phyloP scores from a whole-genome alignment of 2,329 filamentous ascomycete genomes.

The Talaromyces funiculosus region DNA sequence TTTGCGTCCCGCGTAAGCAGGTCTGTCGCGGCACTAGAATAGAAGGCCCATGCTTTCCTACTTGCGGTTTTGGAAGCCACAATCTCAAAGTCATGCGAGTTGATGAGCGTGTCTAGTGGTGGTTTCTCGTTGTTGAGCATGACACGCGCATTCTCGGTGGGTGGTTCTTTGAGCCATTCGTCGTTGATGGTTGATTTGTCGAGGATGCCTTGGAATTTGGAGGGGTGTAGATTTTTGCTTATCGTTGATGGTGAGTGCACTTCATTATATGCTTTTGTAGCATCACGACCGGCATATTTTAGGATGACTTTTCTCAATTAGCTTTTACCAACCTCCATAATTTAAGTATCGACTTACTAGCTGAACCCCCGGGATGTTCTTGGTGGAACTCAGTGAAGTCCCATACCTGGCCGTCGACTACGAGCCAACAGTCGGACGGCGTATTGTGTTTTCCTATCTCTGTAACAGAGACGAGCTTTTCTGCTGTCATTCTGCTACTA shows the following conservation, averaged over 20 bases:
- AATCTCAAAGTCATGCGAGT: conserved; percentile 55
- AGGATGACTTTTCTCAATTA: conserved; percentile 34
- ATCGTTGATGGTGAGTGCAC: conserved; percentile 46
- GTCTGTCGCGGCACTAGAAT: conserved; percentile 61
- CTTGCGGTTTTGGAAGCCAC: conserved; percentile 52
- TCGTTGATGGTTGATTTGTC: conserved; percentile 45
- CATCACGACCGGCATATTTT: conserved; percentile 43
- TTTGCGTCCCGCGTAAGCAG: conserved; percentile 54
- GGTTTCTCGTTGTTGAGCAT: conserved; percentile 39
- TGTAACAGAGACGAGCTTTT: conserved; percentile 34
- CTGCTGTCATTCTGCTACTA: conserved; percentile 22
- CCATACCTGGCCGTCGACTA: conserved; percentile 62
- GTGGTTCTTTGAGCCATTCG: conserved; percentile 42
- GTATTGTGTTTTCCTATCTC: conserved; percentile 48
- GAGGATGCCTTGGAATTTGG: conserved; percentile 48
- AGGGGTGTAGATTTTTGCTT: conserved; percentile 35
- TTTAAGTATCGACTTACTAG: conserved; percentile 34
- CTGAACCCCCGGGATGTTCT: conserved; percentile 57
- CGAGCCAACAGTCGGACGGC: conserved; percentile 57
- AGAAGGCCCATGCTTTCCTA: conserved; percentile 65
- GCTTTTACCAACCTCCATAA: background rate
- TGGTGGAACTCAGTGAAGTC: conserved; percentile 61
- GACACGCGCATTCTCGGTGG: conserved; percentile 25
- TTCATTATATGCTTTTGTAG: conserved; percentile 41
- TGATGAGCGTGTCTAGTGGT: conserved; percentile 52